Evolutionary conservation across 2,329 filamentous ascomycete genomes (phyloP), one percentile per base, ranked within the genome.

Genomic region (Aspergillus pseudoviridinutans): DNA sequence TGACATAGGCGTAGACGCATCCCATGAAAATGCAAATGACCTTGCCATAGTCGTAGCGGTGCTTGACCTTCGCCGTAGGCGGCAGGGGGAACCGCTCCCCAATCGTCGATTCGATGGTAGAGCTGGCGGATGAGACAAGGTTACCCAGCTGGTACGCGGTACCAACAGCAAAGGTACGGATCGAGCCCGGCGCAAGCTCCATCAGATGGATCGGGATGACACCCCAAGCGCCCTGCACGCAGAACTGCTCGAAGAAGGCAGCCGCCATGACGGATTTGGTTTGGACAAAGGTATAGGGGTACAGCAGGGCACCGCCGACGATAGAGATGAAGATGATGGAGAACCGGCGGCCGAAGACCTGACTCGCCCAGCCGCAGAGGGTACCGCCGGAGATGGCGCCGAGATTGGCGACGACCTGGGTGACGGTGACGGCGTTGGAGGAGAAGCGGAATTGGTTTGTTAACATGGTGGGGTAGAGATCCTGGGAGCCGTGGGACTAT

Each of bases 11-110:
- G 65, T 79, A 96, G 1, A 95, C 91, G 64, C 88, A 91, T 1
- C 82, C 92, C 89, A 96, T 92, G 75, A 96, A 96, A 68, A 95
- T 94, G 69, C 87, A 91, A 62, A 96, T 93, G 9, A 95, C 91
- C 65, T 87, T 87, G 42, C 90, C 91, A 64, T 95, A 95, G 58
- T 90, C 78, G 71, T 88, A 91, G 3, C 88, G 79, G 50, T 75
- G 72, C 32, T 75, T 71, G 0, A 77, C 80, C 1, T 74, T 70
- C 20, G 80, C 71, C 1, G 81, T 82, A 0, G 83, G 77, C 0
- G 86, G 79, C 3, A 95, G 80, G 0, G 90, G 90, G 71, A 91
- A 94, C 1, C 79, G 77, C 73, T 92, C 87, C 38, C 89, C 89
- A 41, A 92, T 86, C 0, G 84, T 88, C 1, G 88, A 82, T 71